A percentile compares a stretch with the other conserved stretches of the same genome.
Evolutionary conservation across 2,329 filamentous ascomycete genomes (phyloP).

Genomic region (Pezicula neosporulosa): DNA sequence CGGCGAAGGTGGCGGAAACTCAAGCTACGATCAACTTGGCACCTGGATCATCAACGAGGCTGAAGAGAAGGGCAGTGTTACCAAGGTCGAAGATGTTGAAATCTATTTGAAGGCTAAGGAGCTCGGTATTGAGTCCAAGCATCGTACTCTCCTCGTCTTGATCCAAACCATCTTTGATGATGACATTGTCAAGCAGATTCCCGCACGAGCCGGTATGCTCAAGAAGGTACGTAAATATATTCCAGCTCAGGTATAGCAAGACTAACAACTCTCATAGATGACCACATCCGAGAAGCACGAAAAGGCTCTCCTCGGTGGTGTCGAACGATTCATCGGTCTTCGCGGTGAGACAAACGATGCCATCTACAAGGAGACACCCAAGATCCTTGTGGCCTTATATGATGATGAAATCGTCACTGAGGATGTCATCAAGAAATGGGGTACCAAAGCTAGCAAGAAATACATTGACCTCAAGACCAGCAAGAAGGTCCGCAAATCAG

Average conservation of each 20-base stretch:
- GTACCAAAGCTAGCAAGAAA: constrained; percentile 95
- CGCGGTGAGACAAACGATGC: constrained; percentile 75
- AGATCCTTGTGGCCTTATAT: constrained; percentile 87
- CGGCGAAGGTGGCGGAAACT: constrained; percentile 70
- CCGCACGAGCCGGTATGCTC: constrained; percentile 78
- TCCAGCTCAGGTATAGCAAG: neutral
- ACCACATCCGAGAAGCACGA: constrained; percentile 90
- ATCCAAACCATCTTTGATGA: constrained; percentile 93
- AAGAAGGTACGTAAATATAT: constrained; percentile 66
- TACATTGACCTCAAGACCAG: constrained; percentile 87
- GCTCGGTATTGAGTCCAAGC: constrained; percentile 88
- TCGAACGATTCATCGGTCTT: constrained; percentile 80
- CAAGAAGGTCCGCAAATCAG: constrained; percentile 93
- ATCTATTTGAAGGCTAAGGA: constrained; percentile 98
- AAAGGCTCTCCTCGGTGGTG: constrained; percentile 91
- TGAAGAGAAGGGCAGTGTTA: constrained; percentile 67
- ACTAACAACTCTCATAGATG: constrained; percentile 46
- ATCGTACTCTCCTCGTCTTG: constrained; percentile 87
- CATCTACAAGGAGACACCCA: constrained; percentile 73
- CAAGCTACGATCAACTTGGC: constrained; percentile 84
- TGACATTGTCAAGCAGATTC: constrained; percentile 83
- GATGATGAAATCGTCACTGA: constrained; percentile 85
- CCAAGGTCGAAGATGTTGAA: constrained; percentile 80
- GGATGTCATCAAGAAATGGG: constrained; percentile 88
- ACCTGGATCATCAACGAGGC: constrained; percentile 83